Evolutionary conservation across 2,329 filamentous ascomycete genomes (phyloP).

Genomic region (Talaromyces sp.): DNA sequence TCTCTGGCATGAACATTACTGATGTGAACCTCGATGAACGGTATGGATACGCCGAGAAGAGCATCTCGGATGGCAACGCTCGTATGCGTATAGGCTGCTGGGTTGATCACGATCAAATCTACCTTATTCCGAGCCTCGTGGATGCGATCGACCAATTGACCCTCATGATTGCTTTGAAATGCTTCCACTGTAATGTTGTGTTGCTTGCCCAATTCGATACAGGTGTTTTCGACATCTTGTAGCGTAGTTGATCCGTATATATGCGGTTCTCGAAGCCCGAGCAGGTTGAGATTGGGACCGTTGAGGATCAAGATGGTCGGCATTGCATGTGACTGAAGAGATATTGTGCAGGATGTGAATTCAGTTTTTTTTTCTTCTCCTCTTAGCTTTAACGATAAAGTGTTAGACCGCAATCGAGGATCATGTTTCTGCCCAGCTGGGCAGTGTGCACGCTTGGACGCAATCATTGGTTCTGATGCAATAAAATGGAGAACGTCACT

Average conservation of each 20-base stretch:
- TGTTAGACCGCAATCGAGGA: neutral
- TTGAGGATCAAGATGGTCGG: constrained; percentile 66
- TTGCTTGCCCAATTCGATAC: constrained; percentile 48
- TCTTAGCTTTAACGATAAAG: neutral
- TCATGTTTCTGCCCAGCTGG: neutral
- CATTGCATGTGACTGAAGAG: constrained; percentile 1
- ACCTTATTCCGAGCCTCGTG: constrained; percentile 60
- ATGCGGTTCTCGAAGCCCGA: constrained; percentile 69
- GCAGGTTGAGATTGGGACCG: constrained; percentile 78
- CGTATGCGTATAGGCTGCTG: constrained; percentile 71
- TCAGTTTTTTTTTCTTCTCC: neutral
- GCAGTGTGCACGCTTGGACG: neutral
- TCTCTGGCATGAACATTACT: constrained; percentile 72
- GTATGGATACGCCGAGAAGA: constrained; percentile 63
- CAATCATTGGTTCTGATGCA: neutral
- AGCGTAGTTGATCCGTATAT: constrained; percentile 71
- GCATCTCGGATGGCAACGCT: constrained; percentile 74
- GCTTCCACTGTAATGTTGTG: constrained; percentile 52
- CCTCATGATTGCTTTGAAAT: constrained; percentile 78
- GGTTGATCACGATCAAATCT: constrained; percentile 68
- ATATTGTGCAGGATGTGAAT: neutral
- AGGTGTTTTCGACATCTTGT: constrained; percentile 54
- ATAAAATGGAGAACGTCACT: neutral
- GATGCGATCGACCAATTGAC: constrained; percentile 69
- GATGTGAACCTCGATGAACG: constrained; percentile 75